A percentile compares a stretch with the other conserved stretches of the same genome.
Evolutionary conservation across 352 stramenopile species (phyloP).

Genomic region (Phytophthora litchii): DNA sequence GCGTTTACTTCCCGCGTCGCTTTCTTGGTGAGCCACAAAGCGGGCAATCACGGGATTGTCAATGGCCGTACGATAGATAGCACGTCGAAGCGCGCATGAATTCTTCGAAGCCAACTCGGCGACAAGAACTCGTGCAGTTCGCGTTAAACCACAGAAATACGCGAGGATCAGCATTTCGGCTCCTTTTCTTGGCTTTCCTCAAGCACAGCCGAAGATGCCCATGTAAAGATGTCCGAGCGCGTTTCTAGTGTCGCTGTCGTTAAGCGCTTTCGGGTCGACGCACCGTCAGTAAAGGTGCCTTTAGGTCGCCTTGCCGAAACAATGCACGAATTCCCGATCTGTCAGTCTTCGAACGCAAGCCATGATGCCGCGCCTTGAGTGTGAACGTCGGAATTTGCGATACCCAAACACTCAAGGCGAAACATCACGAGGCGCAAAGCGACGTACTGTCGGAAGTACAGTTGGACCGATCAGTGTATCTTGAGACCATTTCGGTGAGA

Average conservation of each 20-base stretch:
- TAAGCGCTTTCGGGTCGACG: slow-evolving; percentile 10
- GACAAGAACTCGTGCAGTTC: background rate
- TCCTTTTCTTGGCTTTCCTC: slow-evolving; percentile 19
- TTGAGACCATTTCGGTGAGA: slow-evolving; percentile 15
- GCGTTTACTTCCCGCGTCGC: background rate
- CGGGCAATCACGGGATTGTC: too few species aligned
- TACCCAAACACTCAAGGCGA: too few species aligned
- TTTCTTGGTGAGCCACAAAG: slow-evolving; percentile 5
- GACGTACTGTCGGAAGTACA: too few species aligned
- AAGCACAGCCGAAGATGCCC: slow-evolving; percentile 35
- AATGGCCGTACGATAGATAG: too few species aligned
- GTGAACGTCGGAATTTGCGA: too few species aligned
- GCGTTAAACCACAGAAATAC: slow-evolving; percentile 32
- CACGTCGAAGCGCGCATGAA: too few species aligned
- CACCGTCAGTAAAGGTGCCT: slow-evolving; percentile 27
- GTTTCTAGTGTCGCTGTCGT: slow-evolving; percentile 29
- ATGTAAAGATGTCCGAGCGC: slow-evolving; percentile 33
- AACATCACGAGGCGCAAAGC: too few species aligned
- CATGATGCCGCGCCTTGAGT: too few species aligned
- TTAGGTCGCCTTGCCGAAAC: background rate
- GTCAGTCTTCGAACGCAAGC: background rate
- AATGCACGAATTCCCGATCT: background rate
- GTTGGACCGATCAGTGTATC: slow-evolving; percentile 23
- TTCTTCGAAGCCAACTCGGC: background rate
- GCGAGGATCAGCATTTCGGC: slow-evolving; percentile 18